phyloP scores from a whole-genome alignment of 305 asterid genomes.

The Fraxinus platypoda region DNA sequence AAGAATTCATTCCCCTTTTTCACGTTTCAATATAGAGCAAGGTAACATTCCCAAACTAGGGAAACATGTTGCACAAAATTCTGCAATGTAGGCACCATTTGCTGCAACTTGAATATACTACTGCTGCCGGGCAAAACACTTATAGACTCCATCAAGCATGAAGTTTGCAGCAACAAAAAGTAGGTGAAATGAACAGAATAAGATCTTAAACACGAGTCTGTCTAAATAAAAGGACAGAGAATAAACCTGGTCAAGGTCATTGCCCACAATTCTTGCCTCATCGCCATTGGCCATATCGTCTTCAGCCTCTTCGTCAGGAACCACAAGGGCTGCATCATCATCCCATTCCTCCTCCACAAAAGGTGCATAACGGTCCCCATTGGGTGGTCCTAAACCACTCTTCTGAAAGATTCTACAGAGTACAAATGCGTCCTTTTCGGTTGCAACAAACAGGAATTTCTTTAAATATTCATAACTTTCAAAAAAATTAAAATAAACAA shows the following conservation, averaged over 20 bases:
- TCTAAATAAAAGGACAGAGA: neutral
- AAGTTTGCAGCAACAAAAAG: neutral
- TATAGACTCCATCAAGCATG: neutral
- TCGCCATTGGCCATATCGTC: constrained; percentile 36
- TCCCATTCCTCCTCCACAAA: constrained; percentile 94
- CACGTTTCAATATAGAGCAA: neutral
- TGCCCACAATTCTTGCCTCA: constrained; percentile 19
- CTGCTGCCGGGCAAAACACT: neutral
- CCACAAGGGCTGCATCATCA: constrained; percentile 52
- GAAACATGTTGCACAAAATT: neutral
- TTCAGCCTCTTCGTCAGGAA: constrained; percentile 53
- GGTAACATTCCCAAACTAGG: neutral
- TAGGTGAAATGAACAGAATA: neutral
- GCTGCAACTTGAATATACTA: neutral
- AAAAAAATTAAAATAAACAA: neutral
- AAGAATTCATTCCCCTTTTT: neutral
- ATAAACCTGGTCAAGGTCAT: constrained; percentile 59
- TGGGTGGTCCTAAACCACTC: constrained; percentile 92
- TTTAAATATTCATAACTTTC: constrained; percentile 23
- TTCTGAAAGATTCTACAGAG: constrained; percentile 89
- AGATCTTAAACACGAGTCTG: neutral
- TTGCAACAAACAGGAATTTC: constrained; percentile 24
- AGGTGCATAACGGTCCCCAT: constrained; percentile 89
- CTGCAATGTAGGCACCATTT: neutral
- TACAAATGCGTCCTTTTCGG: constrained; percentile 84